Conservation (phyloP, 2,329 filamentous ascomycete genomes). For the Colletotrichum orchidophilum region DNA sequence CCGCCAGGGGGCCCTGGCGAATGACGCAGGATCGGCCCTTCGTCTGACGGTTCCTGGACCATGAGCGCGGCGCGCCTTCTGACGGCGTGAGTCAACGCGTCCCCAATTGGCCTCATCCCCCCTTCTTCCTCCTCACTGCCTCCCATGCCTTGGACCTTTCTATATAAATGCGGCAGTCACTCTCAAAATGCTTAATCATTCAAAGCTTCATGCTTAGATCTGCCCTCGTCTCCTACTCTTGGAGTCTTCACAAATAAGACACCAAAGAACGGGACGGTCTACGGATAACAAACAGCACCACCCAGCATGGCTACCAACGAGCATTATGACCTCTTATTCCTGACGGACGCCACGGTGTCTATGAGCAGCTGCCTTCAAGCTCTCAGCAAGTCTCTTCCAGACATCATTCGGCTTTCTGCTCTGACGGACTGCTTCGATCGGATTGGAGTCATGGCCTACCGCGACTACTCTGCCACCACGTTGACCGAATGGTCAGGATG, state of each 20-base stretch:
- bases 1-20: background rate
- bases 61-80: background rate
- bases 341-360: conserved; percentile 57
- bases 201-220: background rate
- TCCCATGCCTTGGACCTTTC: background rate
- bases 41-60: background rate
- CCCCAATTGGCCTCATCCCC: background rate
- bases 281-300: background rate
- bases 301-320: conserved; percentile 14
- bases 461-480: conserved; percentile 51
- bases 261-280: background rate
- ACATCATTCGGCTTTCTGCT: conserved; percentile 59
- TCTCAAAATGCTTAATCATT: background rate
- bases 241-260: background rate
- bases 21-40: background rate
- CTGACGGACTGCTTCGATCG: conserved; percentile 59
- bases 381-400: conserved; percentile 56
- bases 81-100: conserved; percentile 1
- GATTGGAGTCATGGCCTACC: conserved; percentile 60
- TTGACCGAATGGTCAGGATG: conserved; percentile 59
- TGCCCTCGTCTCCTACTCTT: background rate
- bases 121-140: background rate
- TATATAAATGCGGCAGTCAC: background rate
- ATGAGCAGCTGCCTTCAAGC: conserved; percentile 54
- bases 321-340: conserved; percentile 54